Evolutionary conservation across 495 filamentous ascomycete genomes (phyloP), one percentile per base, ranked within the genome.

Genomic region (Hyaloscypha bicolor): DNA sequence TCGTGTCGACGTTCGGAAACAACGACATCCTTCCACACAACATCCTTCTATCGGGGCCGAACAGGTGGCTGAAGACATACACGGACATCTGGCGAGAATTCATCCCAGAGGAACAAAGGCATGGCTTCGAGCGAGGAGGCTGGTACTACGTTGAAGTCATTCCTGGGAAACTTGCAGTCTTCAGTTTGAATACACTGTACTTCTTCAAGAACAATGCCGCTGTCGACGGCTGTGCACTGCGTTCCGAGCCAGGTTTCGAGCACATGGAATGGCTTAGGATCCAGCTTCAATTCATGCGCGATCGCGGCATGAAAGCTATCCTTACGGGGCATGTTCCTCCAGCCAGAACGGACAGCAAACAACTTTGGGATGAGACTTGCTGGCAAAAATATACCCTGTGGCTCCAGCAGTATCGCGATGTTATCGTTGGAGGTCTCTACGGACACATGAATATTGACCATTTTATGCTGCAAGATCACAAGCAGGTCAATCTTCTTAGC

Each of bases 391-490:
- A 97, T 77, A 90, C 94, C 0, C 80, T 97, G 3, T 97, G 93
- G 93, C 76, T 93, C 70, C 82, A 87, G 72, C 91, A 93, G 72
- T 99, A 93, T 72, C 91, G 96, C 42, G 95, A 99, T 76, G 88
- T 99, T 12, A 80, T 99, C 12, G 84, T 93, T 42, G 85, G 86
- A 8, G 86, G 87, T 19, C 64, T 95, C 19, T 99, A 91, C 70
- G 95, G 94, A 2, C 95, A 99, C 75, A 98, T 99, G 94, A 99
- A 99, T 74, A 90, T 97, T 67, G 95, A 99, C 73, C 95, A 99
- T 75, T 99, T 98, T 78, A 85, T 98, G 72, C 78, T 99, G 9
- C 94, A 97, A 72, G 95, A 97, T 79, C 91, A 86, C 66, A 79
- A 90, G 12, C 84, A 96, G 16, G 82, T 98, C 55, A 80, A 93